Conservation (phyloP, 306 rosid genomes). For the Castanopsis chinensis region DNA sequence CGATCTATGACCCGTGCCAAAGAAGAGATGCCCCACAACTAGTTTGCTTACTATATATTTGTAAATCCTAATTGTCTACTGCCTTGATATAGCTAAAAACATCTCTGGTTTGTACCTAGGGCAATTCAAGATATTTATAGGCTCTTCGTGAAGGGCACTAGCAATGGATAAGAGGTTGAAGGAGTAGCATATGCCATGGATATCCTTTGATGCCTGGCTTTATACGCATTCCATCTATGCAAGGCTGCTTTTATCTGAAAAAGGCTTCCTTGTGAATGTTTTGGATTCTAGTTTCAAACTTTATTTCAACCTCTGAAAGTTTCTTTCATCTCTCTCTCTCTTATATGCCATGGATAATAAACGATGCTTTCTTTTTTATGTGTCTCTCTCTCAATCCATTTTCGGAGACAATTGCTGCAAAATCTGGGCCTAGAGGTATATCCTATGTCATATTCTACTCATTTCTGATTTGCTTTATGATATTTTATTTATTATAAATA, state of each 20-base stretch:
- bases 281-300: constrained; percentile 10
- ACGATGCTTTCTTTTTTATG: constrained; percentile 1
- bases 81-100: background rate
- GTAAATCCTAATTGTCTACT: background rate
- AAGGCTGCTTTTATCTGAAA: constrained; percentile 16
- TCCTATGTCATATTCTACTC: constrained; percentile 46
- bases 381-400: background rate
- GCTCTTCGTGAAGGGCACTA: background rate
- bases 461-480: background rate
- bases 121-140: background rate
- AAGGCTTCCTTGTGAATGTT: constrained; percentile 11
- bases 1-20: constrained; percentile 44
- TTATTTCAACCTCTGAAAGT: background rate
- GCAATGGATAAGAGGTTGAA: constrained; percentile 15
- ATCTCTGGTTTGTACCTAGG: background rate
- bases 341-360: constrained; percentile 25
- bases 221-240: constrained; percentile 28
- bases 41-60: constrained; percentile 32
- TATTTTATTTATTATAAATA: background rate
- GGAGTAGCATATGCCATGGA: constrained; percentile 53
- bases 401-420: background rate
- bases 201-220: constrained; percentile 49
- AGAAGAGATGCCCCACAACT: constrained; percentile 61
- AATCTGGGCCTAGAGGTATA: constrained; percentile 30
- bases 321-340: constrained; percentile 4